Conservation (phyloP, 352 stramenopile genomes). For the Bremia lactucae region DNA sequence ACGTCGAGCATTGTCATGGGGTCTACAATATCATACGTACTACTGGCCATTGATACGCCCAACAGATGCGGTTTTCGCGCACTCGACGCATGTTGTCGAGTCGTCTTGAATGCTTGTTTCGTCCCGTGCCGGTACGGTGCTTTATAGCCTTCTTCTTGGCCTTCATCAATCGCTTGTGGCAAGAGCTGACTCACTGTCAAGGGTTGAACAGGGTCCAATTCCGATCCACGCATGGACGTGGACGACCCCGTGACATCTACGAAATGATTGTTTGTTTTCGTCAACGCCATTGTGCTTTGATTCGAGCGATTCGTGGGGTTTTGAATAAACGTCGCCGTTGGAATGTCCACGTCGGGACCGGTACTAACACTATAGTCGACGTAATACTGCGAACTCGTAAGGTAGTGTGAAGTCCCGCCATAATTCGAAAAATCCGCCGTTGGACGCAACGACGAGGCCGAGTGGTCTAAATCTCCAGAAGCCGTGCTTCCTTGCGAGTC, state of each 20-base stretch:
- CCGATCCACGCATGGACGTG: conserved; percentile 8
- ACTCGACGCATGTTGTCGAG: too few species aligned
- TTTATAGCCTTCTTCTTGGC: conserved; percentile 8
- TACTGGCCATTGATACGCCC: conserved; percentile 20
- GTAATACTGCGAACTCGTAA: conserved; percentile 23
- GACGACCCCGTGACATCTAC: conserved; percentile 18
- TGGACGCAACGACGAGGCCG: conserved; percentile 5
- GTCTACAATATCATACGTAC: conserved; percentile 66
- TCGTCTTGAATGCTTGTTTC: too few species aligned
- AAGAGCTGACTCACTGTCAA: conserved; percentile 23
- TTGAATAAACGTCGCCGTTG: conserved; percentile 3
- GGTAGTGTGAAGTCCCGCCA: conserved; percentile 5
- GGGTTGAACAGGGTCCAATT: conserved; percentile 10
- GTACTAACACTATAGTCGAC: conserved; percentile 21
- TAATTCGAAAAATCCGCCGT: conserved; percentile 26
- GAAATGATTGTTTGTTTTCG: conserved; percentile 4
- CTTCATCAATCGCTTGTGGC: conserved; percentile 7
- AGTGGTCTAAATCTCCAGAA: conserved; percentile 4
- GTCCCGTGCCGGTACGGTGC: conserved; percentile 4
- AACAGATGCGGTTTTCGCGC: conserved; percentile 9
- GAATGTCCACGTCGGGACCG: conserved; percentile 6
- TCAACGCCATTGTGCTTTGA: conserved; percentile 1
- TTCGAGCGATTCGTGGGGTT: conserved; percentile 6
- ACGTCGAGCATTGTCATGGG: conserved; percentile 39
- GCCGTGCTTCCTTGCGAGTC: conserved; percentile 18